phyloP scores from a whole-genome alignment of 106 monocot species.

The Dendrobium nobile region DNA sequence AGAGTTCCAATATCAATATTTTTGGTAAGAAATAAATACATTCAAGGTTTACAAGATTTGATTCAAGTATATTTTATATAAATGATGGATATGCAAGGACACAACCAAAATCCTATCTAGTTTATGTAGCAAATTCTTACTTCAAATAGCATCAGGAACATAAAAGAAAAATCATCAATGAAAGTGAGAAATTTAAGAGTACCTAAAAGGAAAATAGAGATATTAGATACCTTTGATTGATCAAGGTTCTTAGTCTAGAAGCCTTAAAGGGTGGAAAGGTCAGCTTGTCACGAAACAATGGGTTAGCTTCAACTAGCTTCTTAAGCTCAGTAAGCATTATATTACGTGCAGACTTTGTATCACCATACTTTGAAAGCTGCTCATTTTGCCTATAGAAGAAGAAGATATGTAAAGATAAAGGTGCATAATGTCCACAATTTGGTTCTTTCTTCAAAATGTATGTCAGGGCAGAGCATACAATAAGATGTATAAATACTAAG shows the following conservation, averaged over 20 bases:
- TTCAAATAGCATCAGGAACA: neutral
- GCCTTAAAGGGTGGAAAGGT: slow-evolving; percentile 82
- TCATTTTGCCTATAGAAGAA: slow-evolving; percentile 75
- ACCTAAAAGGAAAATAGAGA: neutral
- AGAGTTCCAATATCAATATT: neutral
- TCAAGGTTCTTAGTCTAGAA: slow-evolving; percentile 83
- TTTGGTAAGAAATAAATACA: neutral
- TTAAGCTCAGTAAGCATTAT: slow-evolving; percentile 91
- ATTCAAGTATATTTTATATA: neutral
- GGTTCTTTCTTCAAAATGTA: neutral
- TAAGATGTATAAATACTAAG: neutral
- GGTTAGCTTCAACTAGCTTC: slow-evolving; percentile 88
- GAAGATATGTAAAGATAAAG: slow-evolving; percentile 1
- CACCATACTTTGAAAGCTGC: slow-evolving; percentile 92
- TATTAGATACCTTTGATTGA: slow-evolving; percentile 76
- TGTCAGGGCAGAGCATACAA: neutral
- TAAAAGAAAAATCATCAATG: neutral
- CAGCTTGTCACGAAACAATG: slow-evolving; percentile 80
- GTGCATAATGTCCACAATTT: neutral
- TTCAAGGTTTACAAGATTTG: neutral
- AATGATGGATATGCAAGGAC: neutral
- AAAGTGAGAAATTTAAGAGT: neutral
- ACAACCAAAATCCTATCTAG: neutral
- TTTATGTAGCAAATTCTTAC: neutral
- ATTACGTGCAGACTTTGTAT: slow-evolving; percentile 84